Evolutionary conservation across 108 stramenopile species (phyloP), one percentile per base, ranked within the genome.

Genomic region (Hondaea fermentalgiana): DNA sequence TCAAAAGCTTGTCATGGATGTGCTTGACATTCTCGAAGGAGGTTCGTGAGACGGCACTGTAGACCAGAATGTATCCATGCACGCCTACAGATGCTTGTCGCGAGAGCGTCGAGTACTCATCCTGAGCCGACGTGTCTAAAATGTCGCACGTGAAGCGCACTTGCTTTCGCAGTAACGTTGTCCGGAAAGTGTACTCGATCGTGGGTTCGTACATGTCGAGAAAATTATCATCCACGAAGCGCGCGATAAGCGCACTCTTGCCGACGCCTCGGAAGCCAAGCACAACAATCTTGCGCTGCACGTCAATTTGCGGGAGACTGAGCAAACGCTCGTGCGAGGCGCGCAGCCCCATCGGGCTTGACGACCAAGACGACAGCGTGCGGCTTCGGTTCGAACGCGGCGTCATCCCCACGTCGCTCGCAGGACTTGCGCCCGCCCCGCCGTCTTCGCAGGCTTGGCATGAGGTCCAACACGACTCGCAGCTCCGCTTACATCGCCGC

Each of bases 221-320:
- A 35, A 53, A 83, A 8, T 35, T 21, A 45, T 83, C 51, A 12
- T 83, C 76, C 1, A 83, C 76, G 28, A 83, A 83, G n/a, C 76
- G 45, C 76, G 76, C 76, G 28, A 83, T 83, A 8, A 83, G 51
- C 51, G 76, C 76, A 12, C 23, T 25, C 76, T 83, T 83, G 23
- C 76, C 76, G 12, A 83, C 76, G 45, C 76, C 76, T 6, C 76
- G 76, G 28, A 83, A 83, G n/a, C 76, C 76, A 1, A 83, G 76
- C 49, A 83, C 76, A 8, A 83, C 76, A 35, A 83, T 83, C 51
- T 83, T 83, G n/a, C 76, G 45, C 76, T 83, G 76, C 51, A 83
- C 76, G 16, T 83, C 76, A 8, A 83, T 28, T 17, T 69, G 64
- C 64, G 64, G 64, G 21, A 17, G 6, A 6, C 43, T 53, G 19